These are phyloP conservation scores for Aquilaria yunnanensis DNA, from an alignment of 345 rosid genomes.

Conservation along the genomic window DNA sequence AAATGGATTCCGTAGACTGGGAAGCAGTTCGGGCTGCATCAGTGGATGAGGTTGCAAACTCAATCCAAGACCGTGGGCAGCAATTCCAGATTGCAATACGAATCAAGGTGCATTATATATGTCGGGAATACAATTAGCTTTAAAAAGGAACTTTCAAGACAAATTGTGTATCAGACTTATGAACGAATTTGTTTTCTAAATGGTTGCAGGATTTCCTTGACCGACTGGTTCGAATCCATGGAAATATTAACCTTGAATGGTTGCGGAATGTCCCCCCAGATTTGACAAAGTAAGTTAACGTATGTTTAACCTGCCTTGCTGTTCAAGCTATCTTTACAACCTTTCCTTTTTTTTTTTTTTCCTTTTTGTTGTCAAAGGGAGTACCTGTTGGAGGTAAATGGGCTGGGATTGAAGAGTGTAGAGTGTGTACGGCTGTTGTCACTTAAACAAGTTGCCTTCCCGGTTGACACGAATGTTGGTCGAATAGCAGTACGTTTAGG, in stretches of 20 bases:
- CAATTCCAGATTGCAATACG: slow-evolving; percentile 24
- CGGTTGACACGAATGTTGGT: slow-evolving; percentile 72
- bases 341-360: too few relatives aligned
- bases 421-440: slow-evolving; percentile 62
- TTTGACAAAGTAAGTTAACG: slow-evolving; percentile 39
- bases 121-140: neutral
- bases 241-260: slow-evolving; percentile 69
- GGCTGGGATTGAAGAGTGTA: slow-evolving; percentile 68
- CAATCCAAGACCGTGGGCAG: slow-evolving; percentile 51
- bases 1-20: slow-evolving; percentile 61
- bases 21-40: slow-evolving; percentile 40
- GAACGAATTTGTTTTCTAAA: neutral
- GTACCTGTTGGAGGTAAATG: slow-evolving; percentile 38
- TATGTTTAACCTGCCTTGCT: neutral
- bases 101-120: slow-evolving; percentile 34
- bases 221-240: slow-evolving; percentile 24
- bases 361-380: slow-evolving; percentile 22
- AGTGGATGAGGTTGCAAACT: slow-evolving; percentile 13
- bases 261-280: slow-evolving; percentile 50
- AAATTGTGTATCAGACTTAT: neutral
- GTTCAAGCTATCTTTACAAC: neutral
- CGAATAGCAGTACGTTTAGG: slow-evolving; percentile 70
- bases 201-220: slow-evolving; percentile 43
- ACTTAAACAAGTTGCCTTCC: slow-evolving; percentile 53
- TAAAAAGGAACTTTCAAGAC: neutral